phyloP scores from a whole-genome alignment of 345 rosid species.

The Populus nigra region DNA sequence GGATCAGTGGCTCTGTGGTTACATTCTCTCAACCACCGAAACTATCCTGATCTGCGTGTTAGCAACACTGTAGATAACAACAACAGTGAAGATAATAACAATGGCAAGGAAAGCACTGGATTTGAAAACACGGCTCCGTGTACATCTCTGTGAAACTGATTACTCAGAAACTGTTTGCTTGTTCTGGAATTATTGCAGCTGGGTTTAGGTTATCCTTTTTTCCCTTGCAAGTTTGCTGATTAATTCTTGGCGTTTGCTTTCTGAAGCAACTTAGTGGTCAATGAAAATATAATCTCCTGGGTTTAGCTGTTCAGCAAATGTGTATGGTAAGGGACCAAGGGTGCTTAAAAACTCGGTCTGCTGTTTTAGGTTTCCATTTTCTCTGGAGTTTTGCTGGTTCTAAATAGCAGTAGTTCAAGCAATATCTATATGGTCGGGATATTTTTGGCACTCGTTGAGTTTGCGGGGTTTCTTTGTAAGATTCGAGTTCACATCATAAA shows the following conservation, averaged over 20 bases:
- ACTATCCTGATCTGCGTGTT: slow-evolving; percentile 62
- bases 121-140: slow-evolving; percentile 1
- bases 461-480: too few relatives aligned
- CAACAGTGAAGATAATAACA: neutral
- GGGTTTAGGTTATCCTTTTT: neutral
- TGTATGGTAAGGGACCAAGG: neutral
- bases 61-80: slow-evolving; percentile 1
- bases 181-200: neutral
- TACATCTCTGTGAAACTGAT: neutral
- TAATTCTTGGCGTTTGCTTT: neutral
- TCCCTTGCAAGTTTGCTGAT: neutral
- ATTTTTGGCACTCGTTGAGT: too few relatives aligned
- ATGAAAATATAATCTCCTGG: neutral
- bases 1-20: slow-evolving; percentile 84
- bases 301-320: neutral
- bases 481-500: too few relatives aligned
- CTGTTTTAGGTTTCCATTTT: too few relatives aligned
- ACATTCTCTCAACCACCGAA: slow-evolving; percentile 84
- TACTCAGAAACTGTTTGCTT: neutral
- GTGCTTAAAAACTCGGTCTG: too few relatives aligned
- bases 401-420: too few relatives aligned
- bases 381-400: too few relatives aligned
- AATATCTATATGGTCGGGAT: too few relatives aligned
- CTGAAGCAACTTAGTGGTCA: neutral
- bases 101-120: neutral